Evolutionary conservation across 2,329 filamentous ascomycete genomes (phyloP).

Genomic region (Cladophialophora bantiana): DNA sequence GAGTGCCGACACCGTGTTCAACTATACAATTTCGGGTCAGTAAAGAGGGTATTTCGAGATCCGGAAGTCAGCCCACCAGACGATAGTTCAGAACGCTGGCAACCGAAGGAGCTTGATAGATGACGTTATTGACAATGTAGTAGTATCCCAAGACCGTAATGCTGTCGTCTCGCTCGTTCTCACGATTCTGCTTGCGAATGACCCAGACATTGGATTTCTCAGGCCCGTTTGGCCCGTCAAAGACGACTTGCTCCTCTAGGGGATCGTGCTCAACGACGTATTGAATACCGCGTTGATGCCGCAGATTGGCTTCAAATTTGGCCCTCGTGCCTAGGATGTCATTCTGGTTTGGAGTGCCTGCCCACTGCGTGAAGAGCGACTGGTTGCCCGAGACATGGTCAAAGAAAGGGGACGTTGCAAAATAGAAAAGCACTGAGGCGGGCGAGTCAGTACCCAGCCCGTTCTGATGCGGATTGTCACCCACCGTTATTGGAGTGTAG

Average conservation of each 20-base stretch:
- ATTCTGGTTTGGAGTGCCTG: slow-evolving; percentile 57
- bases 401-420: slow-evolving; percentile 69
- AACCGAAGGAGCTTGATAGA: slow-evolving; percentile 68
- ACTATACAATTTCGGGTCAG: slow-evolving; percentile 45
- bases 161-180: slow-evolving; percentile 53
- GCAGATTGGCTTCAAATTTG: slow-evolving; percentile 62
- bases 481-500: slow-evolving; percentile 41
- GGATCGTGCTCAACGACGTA: slow-evolving; percentile 67
- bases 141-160: slow-evolving; percentile 64
- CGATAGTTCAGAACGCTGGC: slow-evolving; percentile 64
- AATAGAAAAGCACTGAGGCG: slow-evolving; percentile 64
- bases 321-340: slow-evolving; percentile 62
- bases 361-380: slow-evolving; percentile 59
- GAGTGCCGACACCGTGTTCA: slow-evolving; percentile 63
- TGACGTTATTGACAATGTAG: slow-evolving; percentile 66
- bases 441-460: slow-evolving; percentile 17
- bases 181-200: slow-evolving; percentile 64
- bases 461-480: background rate
- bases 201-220: slow-evolving; percentile 63
- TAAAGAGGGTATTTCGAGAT: background rate
- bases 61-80: slow-evolving; percentile 52
- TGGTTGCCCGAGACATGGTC: slow-evolving; percentile 68
- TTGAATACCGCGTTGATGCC: slow-evolving; percentile 63
- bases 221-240: slow-evolving; percentile 48
- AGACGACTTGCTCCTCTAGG: slow-evolving; percentile 54